Evolutionary conservation across 805 yeast species (phyloP), one percentile per base, ranked within the genome.

Genomic region (Allodekkera sacchari): DNA sequence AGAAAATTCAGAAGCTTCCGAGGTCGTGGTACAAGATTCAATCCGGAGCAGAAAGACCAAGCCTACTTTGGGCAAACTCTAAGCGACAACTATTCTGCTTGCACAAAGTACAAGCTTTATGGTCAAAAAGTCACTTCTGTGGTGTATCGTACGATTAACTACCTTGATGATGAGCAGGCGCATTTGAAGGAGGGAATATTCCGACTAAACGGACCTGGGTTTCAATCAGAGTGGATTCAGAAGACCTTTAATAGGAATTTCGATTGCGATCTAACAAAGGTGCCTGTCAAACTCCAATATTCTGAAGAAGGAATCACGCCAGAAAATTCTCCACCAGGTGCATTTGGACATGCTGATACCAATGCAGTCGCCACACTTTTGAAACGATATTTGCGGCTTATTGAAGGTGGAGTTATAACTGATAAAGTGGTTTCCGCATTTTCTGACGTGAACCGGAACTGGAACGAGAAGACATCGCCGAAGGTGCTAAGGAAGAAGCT

Each of bases 111-210:
- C 50, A 59, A 36, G 66, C 25, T 55, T 0, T 41, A 70, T 14
- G 64, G 61, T 21, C 53, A 52, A 6, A 56, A 62, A 11, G 65
- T 81, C 13, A 96, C 98, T 2, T 74, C 87, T 25, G 76, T 89
- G 6, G 72, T 84, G 12, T 81, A 61, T 45, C 60, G 94, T 37
- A 85, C 95, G 48, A 48, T 88, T 21, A 80, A 74, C 35, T 83
- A 68, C 42, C 62, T 89, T 30, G 66, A 68, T 30, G 66, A 63
- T 23, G 69, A 77, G 17, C 74, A 78, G 15, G 95, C 94, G 0
- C 63, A 78, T n/a, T 71, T 71, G 39, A 92, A 84, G 53, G 95
- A 87, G 48, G 98, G 98, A 8, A 72, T 89, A 3, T 92, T 92
- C 61, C 66, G 98, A 39, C 61, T 87, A 35, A 83, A 88, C 55